phyloP scores from a whole-genome alignment of 225 moss, liverwort and hornwort species.

The Rhytidiadelphus loreus region DNA sequence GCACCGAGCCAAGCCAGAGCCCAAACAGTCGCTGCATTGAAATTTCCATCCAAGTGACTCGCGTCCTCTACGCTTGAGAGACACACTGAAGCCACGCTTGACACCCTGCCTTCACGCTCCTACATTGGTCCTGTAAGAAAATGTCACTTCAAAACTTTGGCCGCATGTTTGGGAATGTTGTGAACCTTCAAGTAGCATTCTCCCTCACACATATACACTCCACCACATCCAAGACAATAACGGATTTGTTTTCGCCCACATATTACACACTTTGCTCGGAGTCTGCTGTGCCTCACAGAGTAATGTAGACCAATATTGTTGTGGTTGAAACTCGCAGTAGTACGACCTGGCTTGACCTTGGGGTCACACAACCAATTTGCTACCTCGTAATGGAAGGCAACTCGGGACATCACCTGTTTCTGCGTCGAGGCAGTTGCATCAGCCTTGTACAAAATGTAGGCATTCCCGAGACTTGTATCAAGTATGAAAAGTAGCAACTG shows the following conservation, averaged over 20 bases:
- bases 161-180: accelerated
- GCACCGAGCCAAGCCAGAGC: too few species aligned
- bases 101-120: accelerated
- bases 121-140: accelerated
- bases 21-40: too few species aligned
- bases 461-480: too few species aligned
- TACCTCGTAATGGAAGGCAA: too few species aligned
- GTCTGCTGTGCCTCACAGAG: accelerated
- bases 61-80: accelerated
- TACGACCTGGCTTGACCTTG: accelerated
- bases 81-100: too few species aligned
- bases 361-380: too few species aligned
- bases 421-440: accelerated
- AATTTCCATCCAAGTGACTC: too few species aligned
- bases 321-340: accelerated
- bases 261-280: accelerated
- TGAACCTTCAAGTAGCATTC: neutral
- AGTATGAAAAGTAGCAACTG: accelerated
- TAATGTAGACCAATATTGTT: accelerated
- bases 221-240: accelerated
- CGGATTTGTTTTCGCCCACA: too few species aligned
- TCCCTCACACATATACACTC: too few species aligned
- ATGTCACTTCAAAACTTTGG: neutral
- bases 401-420: accelerated
- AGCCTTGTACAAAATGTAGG: too few species aligned